Base-by-base conservation (phyloP, 306 rosid species). In the Neltuma alba region DNA sequence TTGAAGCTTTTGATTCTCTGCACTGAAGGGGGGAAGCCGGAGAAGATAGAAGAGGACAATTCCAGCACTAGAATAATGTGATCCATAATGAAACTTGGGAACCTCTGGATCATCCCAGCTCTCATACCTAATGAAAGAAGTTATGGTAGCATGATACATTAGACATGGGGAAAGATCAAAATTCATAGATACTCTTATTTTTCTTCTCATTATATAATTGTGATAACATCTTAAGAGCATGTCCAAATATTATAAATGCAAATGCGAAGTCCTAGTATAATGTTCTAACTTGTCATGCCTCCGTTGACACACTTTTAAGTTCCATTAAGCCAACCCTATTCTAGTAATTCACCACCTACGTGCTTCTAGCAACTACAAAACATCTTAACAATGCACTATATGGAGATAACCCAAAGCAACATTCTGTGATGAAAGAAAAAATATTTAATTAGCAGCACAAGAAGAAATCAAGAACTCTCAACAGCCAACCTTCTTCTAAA, bases 51-150 rank as follows among this genome's bases (percentile, higher is more conserved):
- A 96, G 52, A 96, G 98, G 74, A 96, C 99, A 76, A 93, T 96
- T 83, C 99, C 99, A 87, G 99, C 99, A 92, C 99, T 96, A 76
- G 99, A 96, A 86, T 96, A 96, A 88, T 96, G 99, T 69, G 99
- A 96, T 74, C 99, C 99, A 68, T 96, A 96, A 80, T 96, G 98
- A 85, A 96, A 96, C 82, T 96, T 96, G 15, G 99, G 99, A 62
- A 96, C 92, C 90, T 96, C 99, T 1, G 99, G 99, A 82, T 96
- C 99, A 81, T 96, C 99, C 99, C 99, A 96, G 89, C 98, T 96
- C 82, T 93, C 98, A 5, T 91, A 91, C 82, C 99, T 96, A 81
- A 68, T 62, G 70, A 80, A 74, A 34, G 54, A 85, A 40, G 18
- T 27, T 58, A 27, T 34, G 63, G 76, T 14, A 23, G 47, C 58